These are phyloP conservation scores for Penicillium bovifimosum DNA, from an alignment of 495 filamentous ascomycete genomes.

Conservation along the genomic window DNA sequence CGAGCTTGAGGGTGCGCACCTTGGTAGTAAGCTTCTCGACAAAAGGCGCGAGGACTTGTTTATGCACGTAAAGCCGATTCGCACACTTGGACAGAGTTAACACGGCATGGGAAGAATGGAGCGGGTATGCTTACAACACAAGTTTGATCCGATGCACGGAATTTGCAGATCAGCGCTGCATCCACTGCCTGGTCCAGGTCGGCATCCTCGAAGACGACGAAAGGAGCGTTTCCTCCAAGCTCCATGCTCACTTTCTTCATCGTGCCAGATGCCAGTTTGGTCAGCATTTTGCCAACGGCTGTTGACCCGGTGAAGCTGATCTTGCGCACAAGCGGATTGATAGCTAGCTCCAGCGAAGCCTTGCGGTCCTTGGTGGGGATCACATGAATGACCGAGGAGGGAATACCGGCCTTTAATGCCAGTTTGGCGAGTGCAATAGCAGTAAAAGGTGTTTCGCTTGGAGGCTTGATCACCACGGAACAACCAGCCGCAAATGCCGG, in stretches of 20 bases:
- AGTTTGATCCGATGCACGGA: constrained; percentile 47
- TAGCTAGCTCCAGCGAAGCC: constrained; percentile 26
- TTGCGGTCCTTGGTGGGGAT: constrained; percentile 19
- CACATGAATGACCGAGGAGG: constrained; percentile 14
- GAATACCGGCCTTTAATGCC: constrained; percentile 41
- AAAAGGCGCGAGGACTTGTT: no score
- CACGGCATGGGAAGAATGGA: not conserved
- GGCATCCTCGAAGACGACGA: constrained; percentile 83
- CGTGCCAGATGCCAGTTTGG: constrained; percentile 48
- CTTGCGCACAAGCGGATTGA: constrained; percentile 38
- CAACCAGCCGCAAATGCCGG: constrained; percentile 48
- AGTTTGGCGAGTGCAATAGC: constrained; percentile 40
- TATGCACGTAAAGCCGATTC: no score
- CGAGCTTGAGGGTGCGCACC: no score
- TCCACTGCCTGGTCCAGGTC: constrained; percentile 74
- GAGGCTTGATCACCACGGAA: constrained; percentile 45
- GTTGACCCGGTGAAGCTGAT: constrained; percentile 41
- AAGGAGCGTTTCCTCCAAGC: constrained; percentile 82
- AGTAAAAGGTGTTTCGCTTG: constrained; percentile 45
- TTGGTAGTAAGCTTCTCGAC: no score
- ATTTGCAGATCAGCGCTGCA: constrained; percentile 50
- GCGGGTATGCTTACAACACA: constrained; percentile 61
- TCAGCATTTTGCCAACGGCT: constrained; percentile 21
- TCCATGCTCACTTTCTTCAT: constrained; percentile 80
- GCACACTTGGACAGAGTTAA: no score